Base-by-base conservation (phyloP, 208 protist species). In the Wallacemonas sp. region DNA sequence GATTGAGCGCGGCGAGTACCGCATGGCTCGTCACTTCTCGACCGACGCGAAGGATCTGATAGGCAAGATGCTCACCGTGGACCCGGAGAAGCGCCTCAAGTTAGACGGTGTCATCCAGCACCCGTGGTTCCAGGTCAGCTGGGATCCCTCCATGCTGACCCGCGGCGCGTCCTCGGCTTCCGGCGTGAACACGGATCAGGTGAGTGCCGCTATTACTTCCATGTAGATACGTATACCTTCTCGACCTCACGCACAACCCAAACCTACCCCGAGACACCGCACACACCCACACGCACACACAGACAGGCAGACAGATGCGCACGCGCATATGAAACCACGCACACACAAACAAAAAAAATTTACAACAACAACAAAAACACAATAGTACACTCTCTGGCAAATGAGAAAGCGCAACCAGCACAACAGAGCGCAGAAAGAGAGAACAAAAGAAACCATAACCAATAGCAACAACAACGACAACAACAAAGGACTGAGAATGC, bases 1-100 rank as follows among this genome's bases (percentile, higher is more conserved):
- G 64, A 98, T 98, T 67, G 81, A 95, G 63, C 72, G 77, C 16
- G 94, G 90, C 7, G 90, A 97, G 65, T 98, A 86, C 57, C 76
- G 75, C 41, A 95, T 88, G 77, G 77, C 85, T 1, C 65, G 68
- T 2, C 85, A 84, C 70, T 94, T 98, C 64, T 85, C 85, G n/a
- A 14, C 62, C 1, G 77, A 73, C 2, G 87, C 76, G 10, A 78
- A 81, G 22, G 87, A 92, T 48, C 54, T 95, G 1, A 93, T 95
- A 52, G 63, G 63, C 12, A 67, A 55, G 36, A 97, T 98, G 84
- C 67, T 98, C 3, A 77, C 77, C 1, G 76, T 88, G 1, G 83
- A 97, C 42, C 95, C 94, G 4, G 45, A 63, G 7, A 76, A 89
- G 72, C 82, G 97, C 49, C 82, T 91, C 29, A 93, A 87, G 10